Evolutionary conservation across 2,329 filamentous ascomycete genomes (phyloP), one percentile per base, ranked within the genome.

Genomic region (Xylariaceae sp.): DNA sequence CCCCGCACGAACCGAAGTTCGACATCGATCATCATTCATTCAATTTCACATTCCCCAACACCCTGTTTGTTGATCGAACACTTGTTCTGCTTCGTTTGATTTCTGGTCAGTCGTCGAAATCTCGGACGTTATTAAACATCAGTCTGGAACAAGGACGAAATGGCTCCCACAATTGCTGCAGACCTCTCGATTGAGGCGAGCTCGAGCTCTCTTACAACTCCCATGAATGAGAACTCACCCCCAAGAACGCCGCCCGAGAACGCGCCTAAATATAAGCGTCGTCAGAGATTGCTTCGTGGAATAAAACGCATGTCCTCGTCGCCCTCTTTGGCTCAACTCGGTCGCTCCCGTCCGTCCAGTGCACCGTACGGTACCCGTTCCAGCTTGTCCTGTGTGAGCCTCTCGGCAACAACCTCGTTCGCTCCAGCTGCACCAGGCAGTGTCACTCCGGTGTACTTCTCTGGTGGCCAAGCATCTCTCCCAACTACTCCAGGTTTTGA

Each of bases 241-340:
- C 44, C 45, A 12, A 21, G 31, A 28, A 52, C 63, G 23, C 62
- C 63, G 16, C 53, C 64, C 11, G 73, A 73, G 31, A 62, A 58
- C 34, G 75, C 74, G 3, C 79, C 78, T 23, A 91, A 88, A 74
- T 78, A 84, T 54, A 92, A 87, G 71, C 83, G 86, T 50, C 85
- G 89, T 43, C 85, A 87, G 66, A 85, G 87, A 57, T 75, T 96
- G 29, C 78, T 96, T 16, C 86, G 87, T 61, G 86, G 87, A 28
- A 81, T 96, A 45, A 88, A 94, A 61, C 87, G 91, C 56, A 94
- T 96, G 69, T 88, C 90, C 9, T 96, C 92, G 0, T 91, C 88
- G 6, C 87, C 90, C 1, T 90, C 89, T 14, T 76, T 96, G 47
- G 79, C 83, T 36, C 83, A 84, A 56, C 74, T 87, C 51, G 82